Conservation (phyloP, 1,284 basidiomycete genomes). For the Fomitopsis betulina region DNA sequence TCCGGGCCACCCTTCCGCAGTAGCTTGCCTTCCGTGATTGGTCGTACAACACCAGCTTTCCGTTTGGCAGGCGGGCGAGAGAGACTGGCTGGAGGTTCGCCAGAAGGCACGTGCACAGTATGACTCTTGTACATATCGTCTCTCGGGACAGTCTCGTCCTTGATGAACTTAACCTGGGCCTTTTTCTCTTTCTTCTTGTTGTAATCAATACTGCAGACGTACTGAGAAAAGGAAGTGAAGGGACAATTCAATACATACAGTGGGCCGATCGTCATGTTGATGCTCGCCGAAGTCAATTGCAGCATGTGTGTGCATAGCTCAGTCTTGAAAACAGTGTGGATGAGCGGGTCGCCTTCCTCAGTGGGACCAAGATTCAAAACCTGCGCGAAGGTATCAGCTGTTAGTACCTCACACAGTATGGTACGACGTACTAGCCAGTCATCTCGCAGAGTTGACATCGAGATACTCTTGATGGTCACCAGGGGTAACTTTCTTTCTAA, state of each 20-base stretch:
- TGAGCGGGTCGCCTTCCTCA: constrained; percentile 94
- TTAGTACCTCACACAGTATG: neutral
- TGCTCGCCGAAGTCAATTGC: constrained; percentile 75
- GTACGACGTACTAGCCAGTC: constrained; percentile 80
- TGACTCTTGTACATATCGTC: constrained; percentile 95
- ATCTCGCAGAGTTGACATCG: constrained; percentile 87
- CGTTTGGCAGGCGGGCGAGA: constrained; percentile 84
- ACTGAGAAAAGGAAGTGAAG: constrained; percentile 3
- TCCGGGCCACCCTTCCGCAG: constrained; percentile 72
- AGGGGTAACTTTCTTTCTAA: constrained; percentile 90
- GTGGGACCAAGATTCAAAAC: constrained; percentile 70
- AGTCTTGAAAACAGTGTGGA: constrained; percentile 95
- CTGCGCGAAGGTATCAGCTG: constrained; percentile 17
- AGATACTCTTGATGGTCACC: constrained; percentile 81
- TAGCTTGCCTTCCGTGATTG: constrained; percentile 84
- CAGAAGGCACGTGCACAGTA: constrained; percentile 83
- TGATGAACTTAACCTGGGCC: constrained; percentile 82
- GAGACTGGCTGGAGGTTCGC: constrained; percentile 79
- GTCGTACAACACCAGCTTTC: constrained; percentile 80
- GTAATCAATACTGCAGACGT: constrained; percentile 67
- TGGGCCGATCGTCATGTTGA: constrained; percentile 73
- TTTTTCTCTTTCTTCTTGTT: constrained; percentile 98
- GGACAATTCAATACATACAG: constrained; percentile 46
- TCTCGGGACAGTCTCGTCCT: constrained; percentile 81
- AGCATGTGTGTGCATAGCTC: constrained; percentile 85